Base-by-base conservation (phyloP, 2,329 filamentous ascomycete genomes). In the Botryotinia convoluta region DNA sequence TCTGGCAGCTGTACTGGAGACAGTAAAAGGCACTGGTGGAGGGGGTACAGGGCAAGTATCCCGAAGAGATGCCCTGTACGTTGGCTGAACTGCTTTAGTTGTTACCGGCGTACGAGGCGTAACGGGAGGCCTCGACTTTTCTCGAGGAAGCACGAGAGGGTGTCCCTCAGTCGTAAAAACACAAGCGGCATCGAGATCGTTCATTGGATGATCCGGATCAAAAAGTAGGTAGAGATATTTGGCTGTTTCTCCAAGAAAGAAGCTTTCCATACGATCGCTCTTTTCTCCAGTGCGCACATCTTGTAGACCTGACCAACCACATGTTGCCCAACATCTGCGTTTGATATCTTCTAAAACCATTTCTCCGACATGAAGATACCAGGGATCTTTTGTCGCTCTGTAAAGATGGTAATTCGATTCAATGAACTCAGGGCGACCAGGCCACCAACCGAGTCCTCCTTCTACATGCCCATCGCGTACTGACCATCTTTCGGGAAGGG, bases 341-440 rank as follows among this genome's bases (percentile, higher is more conserved):
- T 92, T 91, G 79, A 99, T 94, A 80, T 99, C 96, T 73, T 90
- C 89, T 72, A 98, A 85, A 0, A 94, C 91, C 96, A 99, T 99
- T 82, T 99, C 96, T 42, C 95, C 96, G 32, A 97, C 93, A 80
- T 98, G 92, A 7, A 98, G 86, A 82, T 98, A 98, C 95, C 95
- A 99, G 0, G 95, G 95, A 81, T 99, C 96, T 78, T 91, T 89
- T 0, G 96, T 98, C 2, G 95, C 95, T 69, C 93, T 91, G 81
- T 97, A 98, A n/a, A 99, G 85, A 80, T 98, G 93, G 83, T 97
- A 99, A 0, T 93, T 97, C 1, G 94, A 98, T 83, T 99, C 96
- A 77, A 98, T 94, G 80, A 98, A 98, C 82, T 99, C 96, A 8
- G 96, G 96, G 37, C 96, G 90, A 35, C 97, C 93, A 18, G 94